These are phyloP conservation scores for Trichoderma atrobrunneum DNA, from an alignment of 2,329 filamentous ascomycete species.

Conservation along the genomic window DNA sequence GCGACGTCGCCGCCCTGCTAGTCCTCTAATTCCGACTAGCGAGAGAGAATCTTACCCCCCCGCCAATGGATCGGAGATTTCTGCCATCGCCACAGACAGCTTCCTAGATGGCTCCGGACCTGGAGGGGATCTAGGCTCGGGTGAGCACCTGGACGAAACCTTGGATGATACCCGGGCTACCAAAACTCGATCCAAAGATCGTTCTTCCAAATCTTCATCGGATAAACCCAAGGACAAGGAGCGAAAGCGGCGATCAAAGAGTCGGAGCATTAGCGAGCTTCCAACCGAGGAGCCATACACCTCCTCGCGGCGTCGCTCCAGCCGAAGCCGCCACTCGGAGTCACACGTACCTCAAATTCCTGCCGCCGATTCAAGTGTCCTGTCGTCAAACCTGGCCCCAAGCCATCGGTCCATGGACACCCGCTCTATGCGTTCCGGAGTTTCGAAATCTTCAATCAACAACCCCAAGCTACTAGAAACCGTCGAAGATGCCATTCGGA, in stretches of 20 bases:
- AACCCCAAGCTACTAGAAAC: slow-evolving; percentile 88
- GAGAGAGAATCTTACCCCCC: slow-evolving; percentile 61
- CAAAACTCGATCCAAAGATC: slow-evolving; percentile 47
- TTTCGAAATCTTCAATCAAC: slow-evolving; percentile 74
- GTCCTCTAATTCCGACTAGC: slow-evolving; percentile 59
- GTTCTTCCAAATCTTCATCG: slow-evolving; percentile 34
- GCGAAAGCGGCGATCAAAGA: slow-evolving; percentile 48
- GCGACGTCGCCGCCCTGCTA: slow-evolving; percentile 62
- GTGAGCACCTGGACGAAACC: slow-evolving; percentile 37
- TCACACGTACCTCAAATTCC: slow-evolving; percentile 51
- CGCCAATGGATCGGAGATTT: slow-evolving; percentile 77
- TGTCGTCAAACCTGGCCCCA: slow-evolving; percentile 52
- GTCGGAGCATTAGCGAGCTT: slow-evolving; percentile 49
- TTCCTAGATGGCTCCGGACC: slow-evolving; percentile 59
- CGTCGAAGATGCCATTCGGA: slow-evolving; percentile 88
- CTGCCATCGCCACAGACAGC: slow-evolving; percentile 64
- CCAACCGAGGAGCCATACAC: slow-evolving; percentile 46
- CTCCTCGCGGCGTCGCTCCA: slow-evolving; percentile 47
- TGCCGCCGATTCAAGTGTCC: slow-evolving; percentile 51
- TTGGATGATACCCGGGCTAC: slow-evolving; percentile 43
- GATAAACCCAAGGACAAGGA: slow-evolving; percentile 49
- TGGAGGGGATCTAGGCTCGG: slow-evolving; percentile 32
- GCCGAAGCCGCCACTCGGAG: slow-evolving; percentile 48
- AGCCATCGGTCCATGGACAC: slow-evolving; percentile 57
- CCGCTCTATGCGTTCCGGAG: slow-evolving; percentile 50